phyloP scores from a whole-genome alignment of 352 stramenopile species.

The Pythium myriotylum region DNA sequence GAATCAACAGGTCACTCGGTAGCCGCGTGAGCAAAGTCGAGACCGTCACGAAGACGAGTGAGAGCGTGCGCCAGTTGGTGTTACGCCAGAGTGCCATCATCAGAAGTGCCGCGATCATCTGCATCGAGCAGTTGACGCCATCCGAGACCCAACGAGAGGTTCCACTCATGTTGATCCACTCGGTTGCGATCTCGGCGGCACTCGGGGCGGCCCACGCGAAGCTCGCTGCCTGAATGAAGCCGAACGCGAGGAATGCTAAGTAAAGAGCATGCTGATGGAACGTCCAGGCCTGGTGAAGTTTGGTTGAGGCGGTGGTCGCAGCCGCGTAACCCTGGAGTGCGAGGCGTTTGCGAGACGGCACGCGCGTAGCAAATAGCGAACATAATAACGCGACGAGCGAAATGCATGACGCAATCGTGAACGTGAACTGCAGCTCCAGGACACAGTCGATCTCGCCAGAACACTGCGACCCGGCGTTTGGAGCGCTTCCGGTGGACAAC shows the following conservation, averaged over 20 bases:
- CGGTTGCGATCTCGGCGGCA: neutral
- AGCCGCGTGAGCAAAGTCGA: slow-evolving; percentile 5
- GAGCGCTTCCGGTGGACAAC: slow-evolving; percentile 4
- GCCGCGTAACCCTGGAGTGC: slow-evolving; percentile 13
- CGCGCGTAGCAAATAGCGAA: slow-evolving; percentile 1
- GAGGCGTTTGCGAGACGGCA: slow-evolving; percentile 8
- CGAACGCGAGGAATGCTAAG: slow-evolving; percentile 23
- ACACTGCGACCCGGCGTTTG: neutral
- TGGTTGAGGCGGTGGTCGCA: neutral
- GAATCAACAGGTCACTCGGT: slow-evolving; percentile 10
- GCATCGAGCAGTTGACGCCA: slow-evolving; percentile 4
- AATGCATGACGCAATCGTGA: slow-evolving; percentile 1
- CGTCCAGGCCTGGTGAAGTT: slow-evolving; percentile 9
- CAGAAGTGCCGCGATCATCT: slow-evolving; percentile 11
- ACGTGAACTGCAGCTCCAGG: slow-evolving; percentile 6
- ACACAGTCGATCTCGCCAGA: slow-evolving; percentile 8
- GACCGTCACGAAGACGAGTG: slow-evolving; percentile 3
- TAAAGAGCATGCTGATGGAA: slow-evolving; percentile 11
- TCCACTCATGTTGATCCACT: neutral
- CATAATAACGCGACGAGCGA: slow-evolving; percentile 1
- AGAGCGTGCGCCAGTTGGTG: slow-evolving; percentile 22
- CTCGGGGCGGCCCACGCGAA: slow-evolving; percentile 9
- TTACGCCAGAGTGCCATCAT: slow-evolving; percentile 17
- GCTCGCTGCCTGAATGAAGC: slow-evolving; percentile 20
- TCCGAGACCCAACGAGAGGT: slow-evolving; percentile 8